Evolutionary conservation across 768 basidiomycete genomes (phyloP).

Genomic region (Lactarius sp.): DNA sequence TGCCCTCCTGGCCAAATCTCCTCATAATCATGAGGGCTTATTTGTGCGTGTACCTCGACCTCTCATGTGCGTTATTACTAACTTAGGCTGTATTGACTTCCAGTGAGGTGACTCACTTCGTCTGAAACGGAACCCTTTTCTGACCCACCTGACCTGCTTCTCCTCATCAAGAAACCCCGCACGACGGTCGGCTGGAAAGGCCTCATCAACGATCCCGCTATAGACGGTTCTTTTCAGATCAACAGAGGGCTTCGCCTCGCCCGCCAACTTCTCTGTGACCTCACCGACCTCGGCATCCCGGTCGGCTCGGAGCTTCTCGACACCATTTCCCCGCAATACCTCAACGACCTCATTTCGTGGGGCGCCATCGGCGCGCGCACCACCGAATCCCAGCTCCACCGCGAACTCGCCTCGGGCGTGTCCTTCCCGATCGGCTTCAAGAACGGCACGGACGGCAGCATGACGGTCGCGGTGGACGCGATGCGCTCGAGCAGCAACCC

Average conservation of each 20-base stretch:
- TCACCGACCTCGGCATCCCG: slow-evolving; percentile 85
- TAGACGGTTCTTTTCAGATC: slow-evolving; percentile 92
- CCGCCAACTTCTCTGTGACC: slow-evolving; percentile 84
- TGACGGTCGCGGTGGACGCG: slow-evolving; percentile 91
- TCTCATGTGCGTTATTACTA: slow-evolving; percentile 8
- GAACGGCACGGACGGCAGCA: slow-evolving; percentile 93
- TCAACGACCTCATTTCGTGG: slow-evolving; percentile 82
- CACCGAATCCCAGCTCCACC: slow-evolving; percentile 95
- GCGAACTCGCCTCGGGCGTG: slow-evolving; percentile 91
- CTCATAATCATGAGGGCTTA: slow-evolving; percentile 95
- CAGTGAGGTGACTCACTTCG: slow-evolving; percentile 37
- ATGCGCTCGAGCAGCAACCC: slow-evolving; percentile 90
- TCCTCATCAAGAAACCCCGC: slow-evolving; percentile 70
- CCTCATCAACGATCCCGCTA: slow-evolving; percentile 89
- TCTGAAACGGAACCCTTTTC: background rate
- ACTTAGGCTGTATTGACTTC: slow-evolving; percentile 34
- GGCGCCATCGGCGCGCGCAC: slow-evolving; percentile 97
- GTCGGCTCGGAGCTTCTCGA: slow-evolving; percentile 95
- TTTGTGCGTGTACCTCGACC: slow-evolving; percentile 59
- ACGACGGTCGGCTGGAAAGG: slow-evolving; percentile 99
- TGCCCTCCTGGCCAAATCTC: slow-evolving; percentile 66
- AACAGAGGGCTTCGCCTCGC: slow-evolving; percentile 93
- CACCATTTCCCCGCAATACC: slow-evolving; percentile 77
- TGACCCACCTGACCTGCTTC: background rate
- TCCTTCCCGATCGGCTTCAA: slow-evolving; percentile 99